Base-by-base conservation (phyloP, 129 eudicot genomes). In the Chrysanthemum seticuspe region DNA sequence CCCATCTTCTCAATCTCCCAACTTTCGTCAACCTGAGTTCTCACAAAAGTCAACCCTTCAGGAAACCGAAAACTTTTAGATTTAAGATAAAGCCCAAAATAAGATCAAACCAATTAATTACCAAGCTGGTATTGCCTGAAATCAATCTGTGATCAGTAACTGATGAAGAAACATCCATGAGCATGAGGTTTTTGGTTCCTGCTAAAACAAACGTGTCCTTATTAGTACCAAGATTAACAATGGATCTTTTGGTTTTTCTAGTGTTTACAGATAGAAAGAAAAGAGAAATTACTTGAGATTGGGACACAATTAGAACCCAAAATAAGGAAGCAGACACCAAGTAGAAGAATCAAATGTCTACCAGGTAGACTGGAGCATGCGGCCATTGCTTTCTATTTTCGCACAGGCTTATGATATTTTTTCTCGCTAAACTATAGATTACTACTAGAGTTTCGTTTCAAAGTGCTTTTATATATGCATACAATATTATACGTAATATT, bases 1-100 rank as follows among this genome's bases (percentile, higher is more conserved):
- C 61, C 61, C 61, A 55, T 55, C 56, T 51, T 51, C 56, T 10
- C 56, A 51, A 51, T 51, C 61, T 55, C 61, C 61, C 61, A 15
- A 55, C 61, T 55, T 31, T 31, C 36, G 9, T 55, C 61, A n/a
- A 13, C 61, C 27, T 55, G 19, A 14, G n/a, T 16, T 14, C 23
- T 16, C 29, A 56, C 62, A 6, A 56, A 56, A 13, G 16, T 56
- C 10, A n/a, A 56, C 21, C 23, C 62, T 56, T 56, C 10, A 56
- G 7, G 18, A 13, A 55, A 56, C 23, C 23, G 2, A n/a, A 56
- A n/a, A 56, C 61, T 13, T 15, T 31, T 31, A 31, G 36, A 31
- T 31, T 3, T 31, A 31, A 4, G 36, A 31, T 31, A 31, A 31
- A 31, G 36, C 36, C 3, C 36, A 31, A 31, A 31, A 31, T 31